Conservation (phyloP, 108 stramenopile species). For the Pinguiococcus pyrenoidosus region DNA sequence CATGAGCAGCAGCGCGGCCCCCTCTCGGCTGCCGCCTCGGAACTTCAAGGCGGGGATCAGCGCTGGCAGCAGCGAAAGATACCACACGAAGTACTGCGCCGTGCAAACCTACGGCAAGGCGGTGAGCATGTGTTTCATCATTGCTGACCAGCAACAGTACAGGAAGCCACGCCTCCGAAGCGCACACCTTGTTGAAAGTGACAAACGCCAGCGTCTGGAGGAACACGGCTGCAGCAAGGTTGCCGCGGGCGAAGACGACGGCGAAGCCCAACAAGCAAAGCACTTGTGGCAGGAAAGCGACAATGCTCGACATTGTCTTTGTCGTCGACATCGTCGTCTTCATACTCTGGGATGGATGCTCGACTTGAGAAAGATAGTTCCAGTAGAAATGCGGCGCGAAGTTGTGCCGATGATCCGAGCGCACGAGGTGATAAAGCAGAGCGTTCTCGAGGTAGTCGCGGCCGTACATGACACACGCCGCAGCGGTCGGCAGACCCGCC, state of each 20-base stretch:
- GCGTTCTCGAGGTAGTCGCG: conserved; percentile 60
- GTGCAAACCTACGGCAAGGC: too few species aligned
- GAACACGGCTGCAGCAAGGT: conserved; percentile 59
- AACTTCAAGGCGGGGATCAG: conserved; percentile 6
- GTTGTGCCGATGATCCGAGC: conserved; percentile 88
- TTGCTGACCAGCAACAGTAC: too few species aligned
- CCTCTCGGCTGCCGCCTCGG: neutral
- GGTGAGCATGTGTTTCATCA: too few species aligned
- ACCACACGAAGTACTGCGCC: conserved; percentile 96
- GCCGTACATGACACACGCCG: conserved; percentile 54
- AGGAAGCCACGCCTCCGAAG: too few species aligned
- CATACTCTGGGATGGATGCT: too few species aligned
- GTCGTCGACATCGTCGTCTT: neutral
- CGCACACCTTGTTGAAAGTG: conserved; percentile 91
- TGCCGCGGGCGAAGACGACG: conserved; percentile 50
- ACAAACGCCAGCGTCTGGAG: conserved; percentile 89
- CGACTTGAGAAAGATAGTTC: conserved; percentile 67
- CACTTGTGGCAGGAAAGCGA: conserved; percentile 55
- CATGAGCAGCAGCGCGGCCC: neutral
- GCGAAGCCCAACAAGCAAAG: conserved; percentile 54
- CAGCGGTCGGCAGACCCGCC: conserved; percentile 42
- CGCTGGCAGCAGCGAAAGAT: conserved; percentile 41
- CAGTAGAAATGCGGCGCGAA: conserved; percentile 66
- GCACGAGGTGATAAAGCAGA: conserved; percentile 77
- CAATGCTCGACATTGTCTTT: neutral